A percentile compares a stretch with the other conserved stretches of the same genome.
These are phyloP conservation scores for Hygrocybe coccinea DNA, from an alignment of 768 basidiomycete species.

Conservation along the genomic window DNA sequence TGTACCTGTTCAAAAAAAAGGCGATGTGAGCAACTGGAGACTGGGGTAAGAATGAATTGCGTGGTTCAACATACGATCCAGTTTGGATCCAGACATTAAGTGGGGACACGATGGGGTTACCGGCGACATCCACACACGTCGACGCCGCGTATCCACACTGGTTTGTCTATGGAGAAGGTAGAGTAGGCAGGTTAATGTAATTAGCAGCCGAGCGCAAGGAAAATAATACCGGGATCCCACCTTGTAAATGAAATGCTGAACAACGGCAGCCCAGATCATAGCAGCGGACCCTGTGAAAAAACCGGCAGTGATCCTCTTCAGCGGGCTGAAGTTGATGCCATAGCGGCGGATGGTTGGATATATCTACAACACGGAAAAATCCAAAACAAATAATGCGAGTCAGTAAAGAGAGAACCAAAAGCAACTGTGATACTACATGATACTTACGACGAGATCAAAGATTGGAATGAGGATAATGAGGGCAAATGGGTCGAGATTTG, in stretches of 20 bases:
- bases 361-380: conserved; percentile 31
- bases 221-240: conserved; percentile 53
- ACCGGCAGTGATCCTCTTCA: conserved; percentile 56
- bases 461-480: conserved; percentile 73
- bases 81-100: conserved; percentile 78
- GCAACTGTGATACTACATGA: neutral
- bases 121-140: conserved; percentile 42
- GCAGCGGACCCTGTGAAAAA: conserved; percentile 51
- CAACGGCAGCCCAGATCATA: conserved; percentile 66
- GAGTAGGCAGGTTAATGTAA: neutral
- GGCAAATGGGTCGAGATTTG: conserved; percentile 72
- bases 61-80: conserved; percentile 46
- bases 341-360: conserved; percentile 52
- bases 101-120: conserved; percentile 47
- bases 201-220: conserved; percentile 50
- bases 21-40: neutral
- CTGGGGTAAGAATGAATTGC: neutral
- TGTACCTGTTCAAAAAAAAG: conserved; percentile 39
- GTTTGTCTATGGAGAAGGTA: conserved; percentile 32
- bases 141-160: conserved; percentile 52
- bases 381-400: conserved; percentile 1
- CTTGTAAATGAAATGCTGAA: conserved; percentile 75
- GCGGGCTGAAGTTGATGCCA: conserved; percentile 52
- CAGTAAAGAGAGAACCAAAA: neutral
- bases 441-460: conserved; percentile 49